A percentile compares a stretch with the other conserved stretches of the same genome.
Conservation (phyloP, 176 grass and related monocot genomes). For the Musa beccarii region DNA sequence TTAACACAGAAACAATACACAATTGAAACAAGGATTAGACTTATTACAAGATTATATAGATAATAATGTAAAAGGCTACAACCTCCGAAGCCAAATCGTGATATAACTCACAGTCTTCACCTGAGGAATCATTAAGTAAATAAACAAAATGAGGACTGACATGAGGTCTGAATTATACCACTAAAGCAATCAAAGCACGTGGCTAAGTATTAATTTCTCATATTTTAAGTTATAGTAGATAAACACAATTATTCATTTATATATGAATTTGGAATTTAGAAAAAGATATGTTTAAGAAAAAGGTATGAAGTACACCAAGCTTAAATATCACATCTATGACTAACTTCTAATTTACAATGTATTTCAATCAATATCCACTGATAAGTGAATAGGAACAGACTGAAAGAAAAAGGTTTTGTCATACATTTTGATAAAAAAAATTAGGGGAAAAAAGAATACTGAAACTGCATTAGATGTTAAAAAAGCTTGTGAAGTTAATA, state of each 20-base stretch:
- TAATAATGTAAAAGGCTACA: background rate
- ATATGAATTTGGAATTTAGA: too few species aligned
- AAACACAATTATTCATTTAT: too few species aligned
- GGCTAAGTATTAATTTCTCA: background rate
- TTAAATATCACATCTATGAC: background rate
- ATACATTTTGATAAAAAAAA: too few species aligned
- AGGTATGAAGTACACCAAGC: background rate
- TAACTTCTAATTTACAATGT: background rate
- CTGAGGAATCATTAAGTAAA: background rate
- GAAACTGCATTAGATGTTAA: too few species aligned
- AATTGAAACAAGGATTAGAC: background rate
- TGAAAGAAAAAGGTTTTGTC: too few species aligned
- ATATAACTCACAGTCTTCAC: background rate
- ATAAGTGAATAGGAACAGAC: background rate
- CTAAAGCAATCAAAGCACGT: background rate
- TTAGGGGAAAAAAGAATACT: too few species aligned
- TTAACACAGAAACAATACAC: conserved; percentile 3
- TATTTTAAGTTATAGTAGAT: too few species aligned
- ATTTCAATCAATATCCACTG: background rate
- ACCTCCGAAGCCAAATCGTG: background rate
- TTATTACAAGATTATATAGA: background rate
- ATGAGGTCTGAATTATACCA: background rate
- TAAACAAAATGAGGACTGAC: background rate
- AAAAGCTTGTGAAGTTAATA: too few species aligned
- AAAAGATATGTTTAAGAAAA: too few species aligned